Evolutionary conservation across 805 yeast species (phyloP).

Genomic region (Kluyveromyces lactis): DNA sequence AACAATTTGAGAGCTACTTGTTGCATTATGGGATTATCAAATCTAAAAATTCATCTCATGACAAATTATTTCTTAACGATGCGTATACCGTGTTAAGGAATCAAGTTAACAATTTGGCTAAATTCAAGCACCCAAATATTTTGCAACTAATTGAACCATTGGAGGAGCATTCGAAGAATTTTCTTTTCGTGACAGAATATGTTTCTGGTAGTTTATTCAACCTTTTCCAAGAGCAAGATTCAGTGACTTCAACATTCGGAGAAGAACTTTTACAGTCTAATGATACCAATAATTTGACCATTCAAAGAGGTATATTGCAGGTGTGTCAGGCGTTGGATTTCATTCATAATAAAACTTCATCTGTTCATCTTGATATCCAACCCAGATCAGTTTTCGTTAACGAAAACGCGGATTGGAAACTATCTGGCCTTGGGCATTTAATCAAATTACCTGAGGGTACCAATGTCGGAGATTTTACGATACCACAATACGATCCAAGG

Average conservation of each 20-base stretch:
- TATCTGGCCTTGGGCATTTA: slow-evolving; percentile 62
- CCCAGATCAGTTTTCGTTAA: slow-evolving; percentile 74
- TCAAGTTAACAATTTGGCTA: slow-evolving; percentile 67
- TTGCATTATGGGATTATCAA: slow-evolving; percentile 41
- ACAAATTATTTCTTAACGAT: slow-evolving; percentile 40
- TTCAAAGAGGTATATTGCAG: slow-evolving; percentile 78
- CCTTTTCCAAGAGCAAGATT: slow-evolving; percentile 28
- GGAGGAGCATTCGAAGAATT: slow-evolving; percentile 73
- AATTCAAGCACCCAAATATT: slow-evolving; percentile 83
- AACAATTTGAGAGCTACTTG: slow-evolving; percentile 54
- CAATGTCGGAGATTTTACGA: slow-evolving; percentile 48
- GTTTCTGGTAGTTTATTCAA: slow-evolving; percentile 50
- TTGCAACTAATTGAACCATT: slow-evolving; percentile 78
- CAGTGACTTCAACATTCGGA: slow-evolving; percentile 13
- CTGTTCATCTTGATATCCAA: slow-evolving; percentile 68
- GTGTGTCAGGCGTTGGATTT: slow-evolving; percentile 72
- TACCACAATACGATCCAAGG: slow-evolving; percentile 68
- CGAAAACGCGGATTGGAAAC: slow-evolving; percentile 88
- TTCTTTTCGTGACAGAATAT: slow-evolving; percentile 79
- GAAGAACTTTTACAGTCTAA: slow-evolving; percentile 9
- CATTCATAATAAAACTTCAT: slow-evolving; percentile 66
- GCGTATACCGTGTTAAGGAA: slow-evolving; percentile 60
- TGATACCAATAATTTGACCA: slow-evolving; percentile 55
- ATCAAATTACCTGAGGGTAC: slow-evolving; percentile 40
- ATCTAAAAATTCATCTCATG: slow-evolving; percentile 31